A percentile compares a stretch with the other conserved stretches of the same genome.
Evolutionary conservation across 345 rosid genomes (phyloP).

Genomic region (Eucalyptus microcorys): DNA sequence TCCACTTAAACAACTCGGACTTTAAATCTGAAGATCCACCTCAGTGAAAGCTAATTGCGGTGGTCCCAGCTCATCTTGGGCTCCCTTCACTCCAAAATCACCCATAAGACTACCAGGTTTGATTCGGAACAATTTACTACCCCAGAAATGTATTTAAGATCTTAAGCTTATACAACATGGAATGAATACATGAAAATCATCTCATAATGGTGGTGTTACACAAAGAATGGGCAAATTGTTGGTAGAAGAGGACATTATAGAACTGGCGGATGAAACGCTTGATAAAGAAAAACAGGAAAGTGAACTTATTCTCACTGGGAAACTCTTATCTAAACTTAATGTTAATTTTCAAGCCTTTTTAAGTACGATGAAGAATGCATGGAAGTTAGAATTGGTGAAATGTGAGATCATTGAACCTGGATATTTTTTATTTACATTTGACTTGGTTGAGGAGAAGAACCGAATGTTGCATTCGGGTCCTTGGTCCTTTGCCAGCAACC

Average conservation of each 20-base stretch:
- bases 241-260: neutral
- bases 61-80: no score
- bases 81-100: no score
- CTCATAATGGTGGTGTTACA: no score
- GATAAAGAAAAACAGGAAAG: neutral
- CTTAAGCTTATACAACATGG: no score
- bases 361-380: neutral
- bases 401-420: neutral
- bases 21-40: no score
- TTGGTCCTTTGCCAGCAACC: neutral
- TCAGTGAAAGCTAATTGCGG: no score
- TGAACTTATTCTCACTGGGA: neutral
- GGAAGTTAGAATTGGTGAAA: neutral
- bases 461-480: rapidly evolving
- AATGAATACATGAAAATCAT: no score
- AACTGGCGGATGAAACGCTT: neutral
- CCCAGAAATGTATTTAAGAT: no score
- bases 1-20: no score
- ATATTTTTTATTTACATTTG: neutral
- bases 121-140: no score
- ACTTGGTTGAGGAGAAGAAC: neutral
- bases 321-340: no score
- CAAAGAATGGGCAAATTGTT: neutral
- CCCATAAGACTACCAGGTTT: no score
- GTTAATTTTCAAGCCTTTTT: neutral